Percentiles rank a stretch among this genome's conserved stretches.
Conservation (phyloP, 768 basidiomycete genomes). For the Rhizopogon rudus region DNA sequence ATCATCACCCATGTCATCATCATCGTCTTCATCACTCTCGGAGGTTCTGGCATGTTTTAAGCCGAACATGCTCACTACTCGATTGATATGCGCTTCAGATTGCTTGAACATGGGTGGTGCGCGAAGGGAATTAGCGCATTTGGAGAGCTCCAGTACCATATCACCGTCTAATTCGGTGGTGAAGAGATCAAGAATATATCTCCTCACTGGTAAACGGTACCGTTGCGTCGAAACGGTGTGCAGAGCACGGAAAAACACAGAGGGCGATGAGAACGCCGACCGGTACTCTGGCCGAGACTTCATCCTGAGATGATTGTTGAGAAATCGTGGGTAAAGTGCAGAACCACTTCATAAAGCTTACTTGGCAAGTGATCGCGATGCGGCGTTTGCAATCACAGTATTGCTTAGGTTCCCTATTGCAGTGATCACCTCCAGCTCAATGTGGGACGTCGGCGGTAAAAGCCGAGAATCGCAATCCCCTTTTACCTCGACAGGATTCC, state of each 20-base stretch:
- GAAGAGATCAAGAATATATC: slow-evolving; percentile 92
- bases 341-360: slow-evolving; percentile 27
- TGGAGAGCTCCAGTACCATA: slow-evolving; percentile 49
- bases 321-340: neutral
- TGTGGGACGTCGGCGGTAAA: slow-evolving; percentile 57
- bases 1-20: slow-evolving; percentile 47
- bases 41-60: slow-evolving; percentile 46
- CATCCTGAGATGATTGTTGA: slow-evolving; percentile 43
- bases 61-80: slow-evolving; percentile 61
- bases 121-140: slow-evolving; percentile 46
- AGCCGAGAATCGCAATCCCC: slow-evolving; percentile 41
- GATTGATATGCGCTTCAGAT: slow-evolving; percentile 36
- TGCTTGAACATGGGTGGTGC: slow-evolving; percentile 40
- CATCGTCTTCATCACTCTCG: slow-evolving; percentile 57
- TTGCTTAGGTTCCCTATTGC: slow-evolving; percentile 94
- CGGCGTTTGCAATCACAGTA: slow-evolving; percentile 91
- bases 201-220: slow-evolving; percentile 87
- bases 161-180: slow-evolving; percentile 70
- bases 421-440: slow-evolving; percentile 80
- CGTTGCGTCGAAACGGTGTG: slow-evolving; percentile 85
- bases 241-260: slow-evolving; percentile 79
- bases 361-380: slow-evolving; percentile 86
- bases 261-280: slow-evolving; percentile 68
- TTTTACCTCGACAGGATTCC: slow-evolving; percentile 39
- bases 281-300: slow-evolving; percentile 75